These are phyloP conservation scores for Linderina pennispora DNA, from an alignment of 192 early-diverging fungal species.

Conservation along the genomic window DNA sequence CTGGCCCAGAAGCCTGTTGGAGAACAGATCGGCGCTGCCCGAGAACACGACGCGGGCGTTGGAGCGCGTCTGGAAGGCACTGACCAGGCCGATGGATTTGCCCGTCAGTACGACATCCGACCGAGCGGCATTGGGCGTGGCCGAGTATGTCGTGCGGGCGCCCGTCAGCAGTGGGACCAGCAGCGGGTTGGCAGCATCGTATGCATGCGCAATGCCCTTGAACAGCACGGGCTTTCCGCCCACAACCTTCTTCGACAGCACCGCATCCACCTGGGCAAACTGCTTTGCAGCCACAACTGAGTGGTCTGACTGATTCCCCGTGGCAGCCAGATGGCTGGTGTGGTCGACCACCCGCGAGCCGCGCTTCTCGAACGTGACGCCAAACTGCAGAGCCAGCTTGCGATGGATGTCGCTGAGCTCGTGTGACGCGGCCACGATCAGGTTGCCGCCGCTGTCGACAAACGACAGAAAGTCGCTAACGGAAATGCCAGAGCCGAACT, in stretches of 20 bases:
- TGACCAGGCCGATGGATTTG: slow-evolving; percentile 62
- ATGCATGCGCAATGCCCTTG: slow-evolving; percentile 71
- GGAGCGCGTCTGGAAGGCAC: slow-evolving; percentile 81
- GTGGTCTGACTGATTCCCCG: slow-evolving; percentile 46
- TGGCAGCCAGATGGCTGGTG: slow-evolving; percentile 46
- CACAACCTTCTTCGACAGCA: slow-evolving; percentile 15
- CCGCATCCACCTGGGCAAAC: slow-evolving; percentile 34
- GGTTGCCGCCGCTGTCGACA: slow-evolving; percentile 86
- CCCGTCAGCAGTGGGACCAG: slow-evolving; percentile 57
- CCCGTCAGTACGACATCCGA: slow-evolving; percentile 49
- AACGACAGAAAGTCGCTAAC: slow-evolving; percentile 70
- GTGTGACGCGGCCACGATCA: slow-evolving; percentile 65
- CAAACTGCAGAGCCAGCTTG: slow-evolving; percentile 86
- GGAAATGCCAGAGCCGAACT: slow-evolving; percentile 46
- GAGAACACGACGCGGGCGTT: slow-evolving; percentile 82
- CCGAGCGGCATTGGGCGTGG: slow-evolving; percentile 30
- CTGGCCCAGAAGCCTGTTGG: slow-evolving; percentile 55
- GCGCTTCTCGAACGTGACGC: slow-evolving; percentile 73
- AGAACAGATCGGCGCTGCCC: slow-evolving; percentile 80
- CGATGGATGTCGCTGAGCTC: slow-evolving; percentile 63
- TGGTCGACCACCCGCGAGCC: slow-evolving; percentile 70
- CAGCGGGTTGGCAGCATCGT: slow-evolving; percentile 60
- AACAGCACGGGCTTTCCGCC: slow-evolving; percentile 46
- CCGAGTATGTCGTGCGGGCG: slow-evolving; percentile 61
- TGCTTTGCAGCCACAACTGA: slow-evolving; percentile 50